Conservation (phyloP, 352 stramenopile species). For the Phytophthora hybrid region DNA sequence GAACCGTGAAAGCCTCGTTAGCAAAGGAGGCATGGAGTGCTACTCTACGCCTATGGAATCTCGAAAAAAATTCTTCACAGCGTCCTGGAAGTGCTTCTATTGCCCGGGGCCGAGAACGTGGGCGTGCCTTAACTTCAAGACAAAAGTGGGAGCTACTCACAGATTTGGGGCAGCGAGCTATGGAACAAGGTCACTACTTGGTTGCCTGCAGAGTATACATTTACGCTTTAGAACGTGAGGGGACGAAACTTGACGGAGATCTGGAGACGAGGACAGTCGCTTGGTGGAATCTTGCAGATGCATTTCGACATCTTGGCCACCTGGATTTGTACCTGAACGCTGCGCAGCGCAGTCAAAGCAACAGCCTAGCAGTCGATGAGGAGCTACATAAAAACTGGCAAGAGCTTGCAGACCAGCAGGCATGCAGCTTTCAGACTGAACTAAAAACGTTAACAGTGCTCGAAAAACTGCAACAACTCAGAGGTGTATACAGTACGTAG, state of each 20-base stretch:
- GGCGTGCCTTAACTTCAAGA: constrained; percentile 1
- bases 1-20: constrained; percentile 5
- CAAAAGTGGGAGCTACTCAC: constrained; percentile 63
- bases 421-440: constrained; percentile 42
- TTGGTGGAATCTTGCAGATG: constrained; percentile 71
- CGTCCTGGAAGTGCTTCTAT: constrained; percentile 3
- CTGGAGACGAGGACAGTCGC: constrained; percentile 26
- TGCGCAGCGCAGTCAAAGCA: constrained; percentile 27
- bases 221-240: constrained; percentile 51
- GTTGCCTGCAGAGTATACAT: constrained; percentile 53
- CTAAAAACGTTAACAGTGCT: constrained; percentile 27
- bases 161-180: constrained; percentile 58
- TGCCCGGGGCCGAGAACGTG: constrained; percentile 5
- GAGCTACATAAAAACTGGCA: constrained; percentile 8
- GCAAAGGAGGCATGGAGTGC: constrained; percentile 68
- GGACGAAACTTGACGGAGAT: not conserved
- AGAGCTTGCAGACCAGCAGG: constrained; percentile 20
- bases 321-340: constrained; percentile 63
- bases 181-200: constrained; percentile 62
- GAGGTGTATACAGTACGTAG: not conserved
- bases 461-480: constrained; percentile 43
- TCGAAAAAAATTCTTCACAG: constrained; percentile 36
- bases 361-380: not conserved
- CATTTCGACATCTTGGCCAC: constrained; percentile 66
- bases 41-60: constrained; percentile 59